Evolutionary conservation across 345 rosid species (phyloP).

Genomic region (Hirschfeldia incana): DNA sequence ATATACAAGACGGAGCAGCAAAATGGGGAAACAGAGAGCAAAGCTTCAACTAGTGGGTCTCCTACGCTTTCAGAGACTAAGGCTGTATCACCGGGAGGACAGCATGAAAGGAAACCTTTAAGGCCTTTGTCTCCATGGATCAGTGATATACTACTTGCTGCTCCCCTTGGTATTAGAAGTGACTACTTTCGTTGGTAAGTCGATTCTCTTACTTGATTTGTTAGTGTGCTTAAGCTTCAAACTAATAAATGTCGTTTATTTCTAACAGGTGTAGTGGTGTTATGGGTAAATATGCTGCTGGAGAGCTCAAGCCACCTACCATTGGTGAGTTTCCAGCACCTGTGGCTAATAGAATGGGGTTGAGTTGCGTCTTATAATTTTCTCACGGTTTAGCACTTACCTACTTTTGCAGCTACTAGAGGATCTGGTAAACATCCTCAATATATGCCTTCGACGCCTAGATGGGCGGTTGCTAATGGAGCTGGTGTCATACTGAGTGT

Average conservation of each 20-base stretch:
- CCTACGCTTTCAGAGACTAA: constrained; percentile 43
- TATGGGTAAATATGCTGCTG: constrained; percentile 95
- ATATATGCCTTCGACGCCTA: constrained; percentile 85
- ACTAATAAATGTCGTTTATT: constrained; percentile 14
- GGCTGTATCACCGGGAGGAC: constrained; percentile 43
- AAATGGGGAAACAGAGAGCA: constrained; percentile 53
- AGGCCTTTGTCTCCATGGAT: constrained; percentile 98
- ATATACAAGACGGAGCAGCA: constrained; percentile 70
- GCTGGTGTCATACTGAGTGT: constrained; percentile 97
- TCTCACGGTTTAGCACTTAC: constrained; percentile 21
- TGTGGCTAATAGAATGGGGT: constrained; percentile 15
- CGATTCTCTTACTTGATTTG: constrained; percentile 12
- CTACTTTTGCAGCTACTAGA: constrained; percentile 64
- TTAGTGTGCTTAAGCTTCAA: constrained; percentile 12
- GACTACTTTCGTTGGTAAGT: constrained; percentile 98
- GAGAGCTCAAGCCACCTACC: constrained; percentile 96
- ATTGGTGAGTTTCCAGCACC: constrained; percentile 55
- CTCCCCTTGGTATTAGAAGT: constrained; percentile 90
- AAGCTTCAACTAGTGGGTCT: constrained; percentile 52
- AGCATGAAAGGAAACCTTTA: constrained; percentile 77
- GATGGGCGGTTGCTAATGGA: constrained; percentile 99
- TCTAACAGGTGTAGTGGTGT: constrained; percentile 94
- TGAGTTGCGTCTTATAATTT: constrained; percentile 9
- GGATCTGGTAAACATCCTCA: constrained; percentile 99
- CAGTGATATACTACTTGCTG: constrained; percentile 89